A percentile compares a stretch with the other conserved stretches of the same genome.
Evolutionary conservation across 139 green algal genomes (phyloP).

Genomic region (Chlamydomonas incerta): DNA sequence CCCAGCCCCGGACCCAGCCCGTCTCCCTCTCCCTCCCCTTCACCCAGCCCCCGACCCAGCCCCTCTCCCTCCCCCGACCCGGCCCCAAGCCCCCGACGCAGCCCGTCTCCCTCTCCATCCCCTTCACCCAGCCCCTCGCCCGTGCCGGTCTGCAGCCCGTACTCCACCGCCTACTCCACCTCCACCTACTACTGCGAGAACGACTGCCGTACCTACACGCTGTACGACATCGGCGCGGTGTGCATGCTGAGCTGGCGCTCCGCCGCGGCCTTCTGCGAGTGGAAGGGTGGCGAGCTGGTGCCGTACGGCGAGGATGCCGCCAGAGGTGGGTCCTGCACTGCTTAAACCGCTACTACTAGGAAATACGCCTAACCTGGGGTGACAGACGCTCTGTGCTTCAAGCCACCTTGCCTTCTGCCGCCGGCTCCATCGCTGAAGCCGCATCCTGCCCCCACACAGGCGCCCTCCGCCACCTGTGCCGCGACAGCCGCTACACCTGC

Average conservation of each 20-base stretch:
- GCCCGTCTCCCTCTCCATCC: background rate
- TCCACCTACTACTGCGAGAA: too few relatives aligned
- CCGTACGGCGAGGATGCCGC: background rate
- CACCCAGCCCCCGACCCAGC: too few relatives aligned
- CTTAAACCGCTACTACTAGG: too few relatives aligned
- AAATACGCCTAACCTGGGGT: too few relatives aligned
- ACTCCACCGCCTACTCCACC: background rate
- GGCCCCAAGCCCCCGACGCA: background rate
- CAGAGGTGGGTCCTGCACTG: background rate
- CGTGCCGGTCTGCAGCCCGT: background rate
- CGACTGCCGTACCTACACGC: background rate
- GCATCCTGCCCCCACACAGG: background rate
- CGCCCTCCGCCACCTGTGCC: background rate
- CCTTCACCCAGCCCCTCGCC: background rate
- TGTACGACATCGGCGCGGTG: background rate
- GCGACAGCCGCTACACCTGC: slow-evolving; percentile 6
- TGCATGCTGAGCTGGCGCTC: background rate
- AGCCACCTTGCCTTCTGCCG: too few relatives aligned
- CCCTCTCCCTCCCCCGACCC: too few relatives aligned
- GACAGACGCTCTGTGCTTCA: too few relatives aligned
- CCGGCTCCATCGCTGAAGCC: too few relatives aligned
- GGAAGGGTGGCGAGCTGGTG: slow-evolving; percentile 1
- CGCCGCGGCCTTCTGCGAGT: background rate
- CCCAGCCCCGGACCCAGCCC: too few relatives aligned
- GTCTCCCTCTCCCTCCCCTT: background rate